Evolutionary conservation across 768 basidiomycete species (phyloP).

Genomic region (Lepiota subincarnata): DNA sequence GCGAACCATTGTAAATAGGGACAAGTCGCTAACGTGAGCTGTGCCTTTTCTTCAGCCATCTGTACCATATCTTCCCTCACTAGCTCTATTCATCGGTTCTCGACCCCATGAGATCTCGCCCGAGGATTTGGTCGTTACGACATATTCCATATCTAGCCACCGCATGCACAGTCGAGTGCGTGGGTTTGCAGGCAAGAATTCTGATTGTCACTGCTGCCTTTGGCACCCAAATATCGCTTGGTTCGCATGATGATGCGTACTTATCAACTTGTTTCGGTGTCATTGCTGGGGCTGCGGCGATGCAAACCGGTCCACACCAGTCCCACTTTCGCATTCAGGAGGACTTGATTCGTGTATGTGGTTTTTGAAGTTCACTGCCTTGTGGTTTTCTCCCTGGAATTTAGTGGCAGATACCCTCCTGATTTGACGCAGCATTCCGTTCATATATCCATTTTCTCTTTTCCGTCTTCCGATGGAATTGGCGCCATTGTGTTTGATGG

Average conservation of each 20-base stretch:
- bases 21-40: too few relatives aligned
- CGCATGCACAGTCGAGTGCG: slow-evolving; percentile 19
- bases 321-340: slow-evolving; percentile 27
- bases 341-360: slow-evolving; percentile 32
- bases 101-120: too few relatives aligned
- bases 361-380: neutral
- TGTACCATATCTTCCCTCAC: too few relatives aligned
- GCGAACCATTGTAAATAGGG: slow-evolving; percentile 29
- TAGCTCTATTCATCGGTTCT: too few relatives aligned
- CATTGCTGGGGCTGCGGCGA: slow-evolving; percentile 25
- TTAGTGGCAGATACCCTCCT: neutral
- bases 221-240: neutral
- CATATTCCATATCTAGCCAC: too few relatives aligned
- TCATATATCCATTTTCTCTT: neutral
- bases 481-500: too few relatives aligned
- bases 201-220: neutral
- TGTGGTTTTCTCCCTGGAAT: neutral
- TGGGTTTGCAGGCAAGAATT: neutral
- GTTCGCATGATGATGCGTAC: neutral
- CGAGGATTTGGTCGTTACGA: neutral
- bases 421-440: neutral
- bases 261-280: too few relatives aligned
- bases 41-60: too few relatives aligned
- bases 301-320: slow-evolving; percentile 28
- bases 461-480: neutral